Evolutionary conservation across 306 rosid species (phyloP).

Genomic region (Acacia acuminata): DNA sequence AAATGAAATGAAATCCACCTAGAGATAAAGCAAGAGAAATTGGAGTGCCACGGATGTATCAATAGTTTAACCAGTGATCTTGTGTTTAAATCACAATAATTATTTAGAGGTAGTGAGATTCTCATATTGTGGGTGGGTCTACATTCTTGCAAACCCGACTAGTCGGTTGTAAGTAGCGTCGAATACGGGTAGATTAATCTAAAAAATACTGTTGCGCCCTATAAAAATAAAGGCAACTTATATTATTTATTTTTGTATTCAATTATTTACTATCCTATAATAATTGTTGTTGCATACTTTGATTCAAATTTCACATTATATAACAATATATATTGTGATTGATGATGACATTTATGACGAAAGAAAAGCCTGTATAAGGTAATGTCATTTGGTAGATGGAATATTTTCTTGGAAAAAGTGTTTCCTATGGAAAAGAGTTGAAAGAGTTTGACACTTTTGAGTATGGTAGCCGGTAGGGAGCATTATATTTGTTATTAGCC

Average conservation of each 20-base stretch:
- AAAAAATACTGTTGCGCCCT: neutral
- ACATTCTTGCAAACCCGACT: no score
- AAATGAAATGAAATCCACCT: neutral
- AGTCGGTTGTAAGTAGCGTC: rapidly evolving
- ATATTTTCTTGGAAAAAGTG: neutral
- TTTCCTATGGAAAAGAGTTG: neutral
- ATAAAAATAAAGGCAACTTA: neutral
- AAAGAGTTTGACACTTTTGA: neutral
- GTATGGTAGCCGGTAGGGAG: neutral
- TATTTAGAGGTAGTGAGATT: no score
- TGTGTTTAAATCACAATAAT: no score
- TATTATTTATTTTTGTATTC: neutral
- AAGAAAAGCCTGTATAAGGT: neutral
- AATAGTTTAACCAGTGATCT: neutral
- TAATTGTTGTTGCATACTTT: neutral
- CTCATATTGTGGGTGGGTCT: no score
- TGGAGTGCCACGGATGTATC: neutral
- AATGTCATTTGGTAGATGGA: neutral
- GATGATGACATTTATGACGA: neutral
- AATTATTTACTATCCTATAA: neutral
- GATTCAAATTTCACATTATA: neutral
- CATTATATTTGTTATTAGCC: neutral
- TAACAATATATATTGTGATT: neutral
- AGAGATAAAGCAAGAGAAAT: neutral
- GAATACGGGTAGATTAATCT: no score